Base-by-base conservation (phyloP, 2,329 filamentous ascomycete species). In the Aureobasidium melanogenum region DNA sequence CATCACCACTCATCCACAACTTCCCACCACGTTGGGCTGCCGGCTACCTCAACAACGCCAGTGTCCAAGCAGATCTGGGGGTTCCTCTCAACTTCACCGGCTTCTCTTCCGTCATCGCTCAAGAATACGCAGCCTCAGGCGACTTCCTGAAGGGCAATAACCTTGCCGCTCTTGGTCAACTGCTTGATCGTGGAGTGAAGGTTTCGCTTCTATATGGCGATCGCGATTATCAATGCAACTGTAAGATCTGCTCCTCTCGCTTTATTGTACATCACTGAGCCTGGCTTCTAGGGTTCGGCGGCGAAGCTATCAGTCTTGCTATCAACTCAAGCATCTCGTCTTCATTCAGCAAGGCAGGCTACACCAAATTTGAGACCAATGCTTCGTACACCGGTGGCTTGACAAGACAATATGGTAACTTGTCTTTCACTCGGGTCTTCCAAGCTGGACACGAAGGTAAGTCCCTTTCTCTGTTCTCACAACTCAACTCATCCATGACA, bases 201-300 rank as follows among this genome's bases (percentile, higher is more conserved):
- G 81, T 93, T 24, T 85, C 86, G 7, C 75, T 94, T 62, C 81
- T 91, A 58, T 89, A 93, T 69, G 84, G 84, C 9, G 84, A 86
- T 65, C 78, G 80, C 28, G 82, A 84, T 66, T 80, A 79, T 65
- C 78, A 80, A 54, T 82, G 80, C 68, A 81, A 82, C 63, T 84
- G 82, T 60, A n/a, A 24, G 56, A 1, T n/a, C 17, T 30, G 12
- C 17, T 12, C 1, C 1, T 19, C 9, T 32, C 8, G 22, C 15
- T 30, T 32, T 1, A 34, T 15, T 15, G 32, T 7, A 9, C 30
- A 8, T 7, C 6, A 32, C 9, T 30, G 28, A 32, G 2, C 9
- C 30, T 2, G 9, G 30, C 6, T 10, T 1, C 7, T 32, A 60
- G 56, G 71, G 69, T 62, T 67, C 10, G 69, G 68, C 6, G 70